Conservation (phyloP, 768 basidiomycete species). For the Termitomyces heimii region DNA sequence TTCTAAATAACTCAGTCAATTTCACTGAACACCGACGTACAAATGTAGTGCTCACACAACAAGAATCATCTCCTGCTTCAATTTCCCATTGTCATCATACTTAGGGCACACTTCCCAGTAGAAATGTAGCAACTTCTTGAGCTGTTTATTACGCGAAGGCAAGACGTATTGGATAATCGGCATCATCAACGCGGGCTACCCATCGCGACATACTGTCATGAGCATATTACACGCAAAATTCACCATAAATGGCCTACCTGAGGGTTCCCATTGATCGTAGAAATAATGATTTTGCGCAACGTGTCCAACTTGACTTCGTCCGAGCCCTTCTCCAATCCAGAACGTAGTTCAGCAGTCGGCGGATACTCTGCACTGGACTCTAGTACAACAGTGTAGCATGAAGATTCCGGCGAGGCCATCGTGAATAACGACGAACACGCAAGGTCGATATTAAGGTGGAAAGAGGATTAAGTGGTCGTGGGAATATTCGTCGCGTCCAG, state of each 20-base stretch:
- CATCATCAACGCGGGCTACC: constrained; percentile 89
- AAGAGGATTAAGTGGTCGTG: constrained; percentile 9
- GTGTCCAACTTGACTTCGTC: constrained; percentile 97
- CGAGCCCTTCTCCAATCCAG: constrained; percentile 86
- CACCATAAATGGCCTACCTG: constrained; percentile 49
- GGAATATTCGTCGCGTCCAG: constrained; percentile 10
- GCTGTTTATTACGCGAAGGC: constrained; percentile 90
- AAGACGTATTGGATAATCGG: constrained; percentile 97
- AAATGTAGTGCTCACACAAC: constrained; percentile 68
- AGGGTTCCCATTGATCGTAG: constrained; percentile 91
- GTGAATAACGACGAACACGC: constrained; percentile 10
- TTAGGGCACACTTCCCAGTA: constrained; percentile 99
- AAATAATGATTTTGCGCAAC: constrained; percentile 87
- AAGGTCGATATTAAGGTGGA: constrained; percentile 10
- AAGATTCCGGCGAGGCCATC: constrained; percentile 44
- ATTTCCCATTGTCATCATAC: constrained; percentile 92
- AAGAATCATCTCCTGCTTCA: constrained; percentile 99
- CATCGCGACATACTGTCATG: neutral
- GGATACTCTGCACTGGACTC: constrained; percentile 72
- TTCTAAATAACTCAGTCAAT: constrained; percentile 39
- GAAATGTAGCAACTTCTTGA: constrained; percentile 95
- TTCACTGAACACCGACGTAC: neutral
- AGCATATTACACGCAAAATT: neutral
- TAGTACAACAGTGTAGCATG: constrained; percentile 76
- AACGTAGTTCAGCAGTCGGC: constrained; percentile 75